These are phyloP conservation scores for Cercospora citrullina DNA, from an alignment of 2,329 filamentous ascomycete species.

Conservation along the genomic window DNA sequence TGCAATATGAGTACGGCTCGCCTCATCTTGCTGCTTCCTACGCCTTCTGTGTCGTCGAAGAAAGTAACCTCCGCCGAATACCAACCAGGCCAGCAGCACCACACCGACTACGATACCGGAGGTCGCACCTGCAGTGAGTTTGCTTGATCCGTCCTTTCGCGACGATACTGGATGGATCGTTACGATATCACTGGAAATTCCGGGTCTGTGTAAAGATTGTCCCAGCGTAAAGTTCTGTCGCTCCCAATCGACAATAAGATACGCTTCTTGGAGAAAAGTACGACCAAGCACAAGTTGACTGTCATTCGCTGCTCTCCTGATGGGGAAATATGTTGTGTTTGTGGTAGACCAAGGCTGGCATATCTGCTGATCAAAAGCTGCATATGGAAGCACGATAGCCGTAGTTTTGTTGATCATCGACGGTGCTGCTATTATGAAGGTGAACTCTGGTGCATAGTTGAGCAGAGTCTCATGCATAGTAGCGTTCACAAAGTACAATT, in stretches of 20 bases:
- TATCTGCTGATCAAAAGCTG: slow-evolving; percentile 35
- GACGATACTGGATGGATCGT: slow-evolving; percentile 1
- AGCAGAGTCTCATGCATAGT: slow-evolving; percentile 39
- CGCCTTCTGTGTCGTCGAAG: not conserved
- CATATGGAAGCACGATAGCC: slow-evolving; percentile 35
- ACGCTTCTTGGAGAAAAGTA: slow-evolving; percentile 37
- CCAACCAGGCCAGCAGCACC: not conserved
- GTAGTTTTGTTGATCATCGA: slow-evolving; percentile 17
- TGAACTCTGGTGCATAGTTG: slow-evolving; percentile 40
- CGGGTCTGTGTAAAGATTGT: slow-evolving; percentile 13
- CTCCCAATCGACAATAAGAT: slow-evolving; percentile 26
- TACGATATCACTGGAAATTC: slow-evolving; percentile 12
- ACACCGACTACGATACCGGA: not conserved
- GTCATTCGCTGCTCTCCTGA: slow-evolving; percentile 30
- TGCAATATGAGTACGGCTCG: not conserved
- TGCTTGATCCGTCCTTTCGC: not conserved
- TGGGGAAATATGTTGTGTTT: slow-evolving; percentile 30
- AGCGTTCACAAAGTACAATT: slow-evolving; percentile 44
- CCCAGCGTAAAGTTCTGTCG: slow-evolving; percentile 20
- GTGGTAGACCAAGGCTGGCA: slow-evolving; percentile 19
- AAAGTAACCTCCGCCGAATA: not conserved
- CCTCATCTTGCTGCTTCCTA: not conserved
- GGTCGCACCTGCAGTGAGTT: not conserved
- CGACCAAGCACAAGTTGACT: slow-evolving; percentile 34
- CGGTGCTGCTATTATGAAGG: slow-evolving; percentile 34